phyloP scores from a whole-genome alignment of 805 yeast genomes.

The Pichia californica region DNA sequence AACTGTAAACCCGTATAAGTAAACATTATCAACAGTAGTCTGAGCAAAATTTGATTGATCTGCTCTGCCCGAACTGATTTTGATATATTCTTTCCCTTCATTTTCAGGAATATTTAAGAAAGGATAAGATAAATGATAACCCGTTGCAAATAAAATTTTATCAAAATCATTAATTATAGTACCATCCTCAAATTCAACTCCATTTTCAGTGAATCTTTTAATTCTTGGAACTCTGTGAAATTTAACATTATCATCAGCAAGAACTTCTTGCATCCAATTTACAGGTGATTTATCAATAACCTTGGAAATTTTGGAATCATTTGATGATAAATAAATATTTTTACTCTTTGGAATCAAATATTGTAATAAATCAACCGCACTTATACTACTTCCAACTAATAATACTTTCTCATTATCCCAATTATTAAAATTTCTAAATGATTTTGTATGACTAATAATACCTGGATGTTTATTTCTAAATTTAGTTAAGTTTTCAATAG shows the following conservation, averaged over 20 bases:
- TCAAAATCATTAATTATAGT: constrained; percentile 30
- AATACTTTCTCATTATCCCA: constrained; percentile 27
- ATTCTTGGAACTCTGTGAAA: constrained; percentile 28
- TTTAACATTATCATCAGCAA: constrained; percentile 26
- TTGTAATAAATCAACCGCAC: constrained; percentile 57
- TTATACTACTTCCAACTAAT: constrained; percentile 40
- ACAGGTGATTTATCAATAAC: neutral
- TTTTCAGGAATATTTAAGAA: constrained; percentile 27
- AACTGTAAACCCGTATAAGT: constrained; percentile 31
- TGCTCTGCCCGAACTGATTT: constrained; percentile 29
- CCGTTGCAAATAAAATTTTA: constrained; percentile 41
- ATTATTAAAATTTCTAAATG: constrained; percentile 25
- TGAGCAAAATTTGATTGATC: constrained; percentile 12
- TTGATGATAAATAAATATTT: constrained; percentile 2
- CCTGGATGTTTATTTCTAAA: constrained; percentile 28
- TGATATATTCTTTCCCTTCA: constrained; percentile 13
- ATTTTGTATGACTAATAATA: constrained; percentile 22
- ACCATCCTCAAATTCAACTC: constrained; percentile 29
- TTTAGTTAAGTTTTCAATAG: constrained; percentile 29
- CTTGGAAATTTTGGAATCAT: constrained; percentile 2
- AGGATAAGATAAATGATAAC: constrained; percentile 41
- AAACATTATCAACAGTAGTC: constrained; percentile 18
- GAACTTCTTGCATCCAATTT: constrained; percentile 14
- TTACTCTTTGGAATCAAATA: constrained; percentile 27
- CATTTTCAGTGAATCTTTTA: constrained; percentile 22